Evolutionary conservation across 805 yeast species (phyloP).

Genomic region (Starmerella davenportii): DNA sequence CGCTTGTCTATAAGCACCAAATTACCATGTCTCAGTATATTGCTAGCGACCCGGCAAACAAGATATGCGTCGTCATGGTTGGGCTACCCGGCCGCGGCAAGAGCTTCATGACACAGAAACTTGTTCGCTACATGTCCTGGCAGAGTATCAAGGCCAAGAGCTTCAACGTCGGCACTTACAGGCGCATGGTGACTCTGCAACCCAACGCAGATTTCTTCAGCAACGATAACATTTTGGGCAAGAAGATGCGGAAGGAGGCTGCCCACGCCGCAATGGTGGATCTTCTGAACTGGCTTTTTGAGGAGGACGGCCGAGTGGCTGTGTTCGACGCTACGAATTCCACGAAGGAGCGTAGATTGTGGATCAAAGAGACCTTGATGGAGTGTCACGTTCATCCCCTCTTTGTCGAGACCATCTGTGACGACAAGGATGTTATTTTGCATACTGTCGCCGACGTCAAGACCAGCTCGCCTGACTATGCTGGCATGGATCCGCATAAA

Average conservation of each 20-base stretch:
- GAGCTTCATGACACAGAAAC: constrained; percentile 82
- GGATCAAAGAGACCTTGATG: constrained; percentile 29
- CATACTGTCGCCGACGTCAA: constrained; percentile 75
- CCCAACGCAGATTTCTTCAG: constrained; percentile 69
- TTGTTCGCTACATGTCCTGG: constrained; percentile 86
- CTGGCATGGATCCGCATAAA: constrained; percentile 44
- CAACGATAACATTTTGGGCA: constrained; percentile 45
- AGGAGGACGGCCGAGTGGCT: constrained; percentile 73
- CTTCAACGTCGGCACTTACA: constrained; percentile 75
- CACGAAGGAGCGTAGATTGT: constrained; percentile 50
- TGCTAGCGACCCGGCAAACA: constrained; percentile 15
- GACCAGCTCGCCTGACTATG: constrained; percentile 70
- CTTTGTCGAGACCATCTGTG: constrained; percentile 83
- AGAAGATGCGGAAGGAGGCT: constrained; percentile 46
- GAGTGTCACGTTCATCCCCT: constrained; percentile 57
- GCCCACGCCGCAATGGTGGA: constrained; percentile 55
- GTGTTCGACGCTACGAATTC: constrained; percentile 88
- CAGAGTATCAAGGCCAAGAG: constrained; percentile 68
- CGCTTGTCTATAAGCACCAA: not conserved
- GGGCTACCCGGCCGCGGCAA: constrained; percentile 56
- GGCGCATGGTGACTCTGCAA: constrained; percentile 43
- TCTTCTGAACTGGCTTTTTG: constrained; percentile 71
- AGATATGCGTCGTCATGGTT: constrained; percentile 23
- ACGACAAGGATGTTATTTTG: constrained; percentile 57
- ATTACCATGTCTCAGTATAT: constrained; percentile 8